phyloP scores from a whole-genome alignment of 2,329 filamentous ascomycete genomes.

The Nemania sp. region DNA sequence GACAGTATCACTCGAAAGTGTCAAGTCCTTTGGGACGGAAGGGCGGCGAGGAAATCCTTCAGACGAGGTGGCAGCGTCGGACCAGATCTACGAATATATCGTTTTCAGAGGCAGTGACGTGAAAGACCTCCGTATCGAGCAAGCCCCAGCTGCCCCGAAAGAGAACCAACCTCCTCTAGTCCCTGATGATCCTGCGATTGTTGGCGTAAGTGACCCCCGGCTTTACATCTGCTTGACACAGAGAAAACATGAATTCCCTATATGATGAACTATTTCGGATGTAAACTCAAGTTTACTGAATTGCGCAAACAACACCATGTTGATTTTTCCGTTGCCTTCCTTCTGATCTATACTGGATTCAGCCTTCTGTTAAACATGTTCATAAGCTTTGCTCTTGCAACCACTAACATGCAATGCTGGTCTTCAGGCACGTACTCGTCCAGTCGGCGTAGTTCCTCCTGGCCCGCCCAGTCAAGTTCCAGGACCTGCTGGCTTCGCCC shows the following conservation, averaged over 20 bases:
- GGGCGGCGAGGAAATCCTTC: slow-evolving; percentile 77
- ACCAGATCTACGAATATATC: slow-evolving; percentile 96
- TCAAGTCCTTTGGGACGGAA: slow-evolving; percentile 92
- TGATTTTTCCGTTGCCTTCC: slow-evolving; percentile 99
- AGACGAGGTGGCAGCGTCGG: slow-evolving; percentile 81
- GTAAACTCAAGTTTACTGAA: slow-evolving; percentile 85
- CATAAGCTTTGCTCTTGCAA: not conserved
- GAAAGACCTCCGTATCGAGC: slow-evolving; percentile 94
- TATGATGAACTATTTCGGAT: slow-evolving; percentile 98
- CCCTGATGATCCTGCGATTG: slow-evolving; percentile 93
- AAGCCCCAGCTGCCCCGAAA: slow-evolving; percentile 73
- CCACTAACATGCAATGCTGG: slow-evolving; percentile 36
- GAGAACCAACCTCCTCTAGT: slow-evolving; percentile 77
- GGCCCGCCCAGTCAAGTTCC: slow-evolving; percentile 33
- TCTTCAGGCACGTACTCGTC: slow-evolving; percentile 46
- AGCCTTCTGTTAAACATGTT: slow-evolving; percentile 22
- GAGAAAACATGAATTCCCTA: slow-evolving; percentile 37
- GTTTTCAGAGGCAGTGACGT: slow-evolving; percentile 98
- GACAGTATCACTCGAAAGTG: slow-evolving; percentile 95
- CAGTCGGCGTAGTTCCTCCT: slow-evolving; percentile 36
- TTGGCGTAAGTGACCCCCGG: slow-evolving; percentile 77
- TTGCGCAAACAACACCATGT: slow-evolving; percentile 92
- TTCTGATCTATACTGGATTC: slow-evolving; percentile 71
- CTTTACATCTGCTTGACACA: slow-evolving; percentile 2
- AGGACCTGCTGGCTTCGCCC: slow-evolving; percentile 48